These are phyloP conservation scores for Roridomyces roridus DNA, from an alignment of 768 basidiomycete species.

Conservation along the genomic window DNA sequence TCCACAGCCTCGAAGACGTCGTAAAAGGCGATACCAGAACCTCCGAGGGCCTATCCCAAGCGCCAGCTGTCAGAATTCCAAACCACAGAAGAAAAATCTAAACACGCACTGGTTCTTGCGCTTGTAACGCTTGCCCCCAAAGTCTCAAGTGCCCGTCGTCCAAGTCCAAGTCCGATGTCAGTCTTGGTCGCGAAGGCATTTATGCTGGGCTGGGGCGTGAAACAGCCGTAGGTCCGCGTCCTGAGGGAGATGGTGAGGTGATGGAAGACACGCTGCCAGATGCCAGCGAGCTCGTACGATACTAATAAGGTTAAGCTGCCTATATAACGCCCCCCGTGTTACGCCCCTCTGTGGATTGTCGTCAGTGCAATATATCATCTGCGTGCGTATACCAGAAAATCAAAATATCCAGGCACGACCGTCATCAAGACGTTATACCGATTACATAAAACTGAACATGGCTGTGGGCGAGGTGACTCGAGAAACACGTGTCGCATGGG, in stretches of 20 bases:
- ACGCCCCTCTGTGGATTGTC: background rate
- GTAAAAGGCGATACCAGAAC: background rate
- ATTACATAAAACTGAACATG: no score
- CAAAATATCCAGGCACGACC: no score
- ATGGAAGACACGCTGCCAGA: slow-evolving; percentile 10
- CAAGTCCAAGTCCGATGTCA: slow-evolving; percentile 1
- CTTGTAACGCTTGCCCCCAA: background rate
- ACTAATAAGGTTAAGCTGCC: slow-evolving; percentile 17
- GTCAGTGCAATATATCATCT: no score
- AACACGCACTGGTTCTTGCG: slow-evolving; percentile 7
- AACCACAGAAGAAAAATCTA: background rate
- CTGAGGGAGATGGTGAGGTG: slow-evolving; percentile 7
- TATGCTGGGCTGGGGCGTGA: slow-evolving; percentile 9
- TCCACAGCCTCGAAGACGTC: no score
- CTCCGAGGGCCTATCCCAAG: background rate
- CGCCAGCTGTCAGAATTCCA: background rate
- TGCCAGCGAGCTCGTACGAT: slow-evolving; percentile 15
- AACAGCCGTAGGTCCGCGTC: background rate
- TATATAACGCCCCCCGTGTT: no score
- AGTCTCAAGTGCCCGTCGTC: background rate
- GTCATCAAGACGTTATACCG: no score
- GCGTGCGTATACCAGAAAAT: no score
- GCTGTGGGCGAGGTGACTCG: no score
- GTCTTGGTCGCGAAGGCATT: slow-evolving; percentile 4
- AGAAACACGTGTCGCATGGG: no score